A percentile compares a stretch with the other conserved stretches of the same genome.
phyloP scores from a whole-genome alignment of 169 alveolate species.

The Plasmodium sp. region DNA sequence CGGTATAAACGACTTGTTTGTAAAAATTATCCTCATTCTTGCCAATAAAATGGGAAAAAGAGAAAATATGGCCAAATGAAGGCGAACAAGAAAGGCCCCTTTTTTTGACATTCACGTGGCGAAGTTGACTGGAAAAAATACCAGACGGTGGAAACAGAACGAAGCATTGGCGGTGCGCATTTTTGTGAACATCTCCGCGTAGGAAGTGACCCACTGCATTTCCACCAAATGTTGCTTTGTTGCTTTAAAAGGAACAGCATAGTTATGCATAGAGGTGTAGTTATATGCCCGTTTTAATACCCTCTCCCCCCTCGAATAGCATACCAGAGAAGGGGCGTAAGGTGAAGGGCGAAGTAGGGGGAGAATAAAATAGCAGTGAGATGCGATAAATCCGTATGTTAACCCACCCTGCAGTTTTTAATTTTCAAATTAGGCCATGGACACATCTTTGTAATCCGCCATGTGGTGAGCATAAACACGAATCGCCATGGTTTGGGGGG shows the following conservation, averaged over 20 bases:
- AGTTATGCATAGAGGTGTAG: not conserved
- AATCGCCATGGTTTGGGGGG: not conserved
- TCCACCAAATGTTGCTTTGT: not conserved
- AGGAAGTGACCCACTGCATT: not conserved
- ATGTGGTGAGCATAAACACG: not conserved
- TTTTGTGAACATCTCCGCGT: not conserved
- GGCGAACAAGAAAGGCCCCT: not conserved
- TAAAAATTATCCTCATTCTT: too few species aligned
- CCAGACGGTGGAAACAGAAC: not conserved
- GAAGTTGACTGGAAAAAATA: not conserved
- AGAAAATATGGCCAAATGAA: not conserved
- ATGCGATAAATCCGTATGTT: not conserved
- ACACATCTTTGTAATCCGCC: not conserved
- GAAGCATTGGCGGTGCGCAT: not conserved
- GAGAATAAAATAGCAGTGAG: not conserved
- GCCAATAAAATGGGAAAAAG: not conserved
- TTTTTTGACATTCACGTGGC: not conserved
- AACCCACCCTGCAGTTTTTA: not conserved
- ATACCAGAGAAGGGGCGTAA: not conserved
- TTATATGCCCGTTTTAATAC: not conserved
- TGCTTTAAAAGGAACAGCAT: not conserved
- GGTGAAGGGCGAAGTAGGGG: not conserved
- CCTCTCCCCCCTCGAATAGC: not conserved
- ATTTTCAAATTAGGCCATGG: not conserved
- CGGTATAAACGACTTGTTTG: not conserved